phyloP scores from a whole-genome alignment of 768 basidiomycete genomes.

The Tubosaeta sp. region DNA sequence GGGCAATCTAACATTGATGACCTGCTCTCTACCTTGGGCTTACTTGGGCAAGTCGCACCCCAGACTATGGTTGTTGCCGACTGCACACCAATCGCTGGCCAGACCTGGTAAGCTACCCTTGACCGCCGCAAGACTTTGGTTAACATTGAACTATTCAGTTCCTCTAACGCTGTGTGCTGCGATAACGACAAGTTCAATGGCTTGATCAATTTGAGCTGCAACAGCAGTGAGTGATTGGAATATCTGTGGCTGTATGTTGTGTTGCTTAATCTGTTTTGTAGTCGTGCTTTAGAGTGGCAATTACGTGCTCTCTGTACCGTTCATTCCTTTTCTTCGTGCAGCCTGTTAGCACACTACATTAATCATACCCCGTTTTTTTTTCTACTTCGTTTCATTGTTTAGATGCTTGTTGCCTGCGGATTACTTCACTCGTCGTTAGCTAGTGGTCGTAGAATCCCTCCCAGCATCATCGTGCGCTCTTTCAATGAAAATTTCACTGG shows the following conservation, averaged over 20 bases:
- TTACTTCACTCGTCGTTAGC: background rate
- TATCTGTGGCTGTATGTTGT: rapidly evolving
- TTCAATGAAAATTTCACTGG: background rate
- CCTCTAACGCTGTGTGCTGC: conserved; percentile 39
- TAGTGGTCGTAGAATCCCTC: background rate
- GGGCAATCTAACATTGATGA: rapidly evolving
- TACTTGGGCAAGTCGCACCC: background rate
- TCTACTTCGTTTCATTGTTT: background rate
- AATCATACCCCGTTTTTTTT: conserved; percentile 14
- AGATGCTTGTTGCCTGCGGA: background rate
- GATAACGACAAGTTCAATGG: conserved; percentile 31
- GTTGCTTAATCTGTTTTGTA: conserved; percentile 5
- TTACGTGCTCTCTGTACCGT: background rate
- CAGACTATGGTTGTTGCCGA: conserved; percentile 18
- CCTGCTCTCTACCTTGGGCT: background rate
- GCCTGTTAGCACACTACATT: conserved; percentile 1
- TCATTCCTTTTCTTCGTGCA: conserved; percentile 18
- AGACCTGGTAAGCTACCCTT: conserved; percentile 23
- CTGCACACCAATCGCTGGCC: conserved; percentile 32
- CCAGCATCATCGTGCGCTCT: background rate
- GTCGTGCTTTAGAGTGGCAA: conserved; percentile 16
- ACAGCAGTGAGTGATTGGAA: conserved; percentile 27
- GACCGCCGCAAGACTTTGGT: rapidly evolving
- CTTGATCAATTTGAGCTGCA: conserved; percentile 38
- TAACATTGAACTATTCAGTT: conserved; percentile 21